Percentiles rank a stretch among this genome's conserved stretches.
Conservation (phyloP, 257 asterid species). For the Ehretia macrophylla region DNA sequence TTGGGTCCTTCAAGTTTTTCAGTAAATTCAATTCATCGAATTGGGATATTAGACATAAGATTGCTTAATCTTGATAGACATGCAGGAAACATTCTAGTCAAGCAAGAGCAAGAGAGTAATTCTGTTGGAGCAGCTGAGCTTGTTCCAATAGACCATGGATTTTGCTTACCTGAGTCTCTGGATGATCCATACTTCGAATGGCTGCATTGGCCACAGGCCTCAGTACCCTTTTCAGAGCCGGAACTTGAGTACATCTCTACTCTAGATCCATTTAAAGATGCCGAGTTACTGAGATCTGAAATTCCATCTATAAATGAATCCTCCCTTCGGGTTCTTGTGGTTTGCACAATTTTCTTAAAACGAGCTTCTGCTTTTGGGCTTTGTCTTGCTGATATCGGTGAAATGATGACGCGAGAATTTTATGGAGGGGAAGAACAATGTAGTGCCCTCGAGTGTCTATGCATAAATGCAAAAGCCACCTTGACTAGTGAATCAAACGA, state of each 20-base stretch:
- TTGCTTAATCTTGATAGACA: conserved; percentile 92
- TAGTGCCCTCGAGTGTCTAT: conserved; percentile 67
- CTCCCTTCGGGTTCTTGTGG: conserved; percentile 69
- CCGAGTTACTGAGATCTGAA: conserved; percentile 54
- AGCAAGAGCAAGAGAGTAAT: conserved; percentile 44
- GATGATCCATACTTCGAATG: conserved; percentile 97
- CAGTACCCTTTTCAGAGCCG: conserved; percentile 73
- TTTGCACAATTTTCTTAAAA: conserved; percentile 77
- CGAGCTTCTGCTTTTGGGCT: conserved; percentile 57
- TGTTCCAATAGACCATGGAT: conserved; percentile 93
- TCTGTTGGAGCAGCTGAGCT: conserved; percentile 61
- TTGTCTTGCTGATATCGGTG: conserved; percentile 86
- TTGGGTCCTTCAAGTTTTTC: conserved; percentile 91
- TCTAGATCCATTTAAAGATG: conserved; percentile 80
- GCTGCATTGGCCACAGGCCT: conserved; percentile 96
- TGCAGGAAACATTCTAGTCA: conserved; percentile 88
- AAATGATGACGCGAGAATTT: conserved; percentile 79
- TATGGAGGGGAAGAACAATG: conserved; percentile 59
- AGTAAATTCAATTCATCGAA: conserved; percentile 66
- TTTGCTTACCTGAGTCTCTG: conserved; percentile 85
- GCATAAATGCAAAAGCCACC: conserved; percentile 53
- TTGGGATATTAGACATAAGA: conserved; percentile 80
- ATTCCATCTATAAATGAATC: conserved; percentile 73
- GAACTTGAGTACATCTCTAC: conserved; percentile 63
- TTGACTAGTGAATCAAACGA: conserved; percentile 22